Base-by-base conservation (phyloP, 2,329 filamentous ascomycete genomes). In the Hirsutella minnesotensis region DNA sequence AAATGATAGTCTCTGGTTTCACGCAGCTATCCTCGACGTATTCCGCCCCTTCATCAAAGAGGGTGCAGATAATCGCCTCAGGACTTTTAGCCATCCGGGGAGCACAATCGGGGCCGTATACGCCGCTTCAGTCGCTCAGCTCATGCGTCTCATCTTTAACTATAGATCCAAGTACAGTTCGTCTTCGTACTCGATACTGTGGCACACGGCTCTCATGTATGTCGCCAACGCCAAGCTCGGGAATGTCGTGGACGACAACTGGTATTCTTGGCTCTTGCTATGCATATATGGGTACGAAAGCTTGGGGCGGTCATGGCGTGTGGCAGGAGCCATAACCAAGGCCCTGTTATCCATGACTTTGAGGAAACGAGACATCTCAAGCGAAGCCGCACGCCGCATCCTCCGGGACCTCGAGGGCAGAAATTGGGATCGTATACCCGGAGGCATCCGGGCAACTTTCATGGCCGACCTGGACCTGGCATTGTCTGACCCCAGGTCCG, bases 381-480 rank as follows among this genome's bases (percentile, higher is more conserved):
- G 46, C 4, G 42, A n/a, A 3, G 55, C 59, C 13, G 61, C 62
- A 0, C 52, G 54, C n/a, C 44, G 44, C 3, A 53, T 65, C 20
- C 49, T 64, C 39, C 39, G 45, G 4, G 49, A 59, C 5, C 50
- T 65, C 8, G 53, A 53, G 19, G 50, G 52, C 12, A 49, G 51
- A 2, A 52, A 51, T 3, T 43, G 54, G 10, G 46, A 44, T 3
- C 35, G 44, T 2, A 43, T 51, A 3, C 42, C 51, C 5, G 54
- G 50, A 0, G 48, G 53, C 3, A 55, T 65, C 9, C 50, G 58
- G 2, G 63, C 56, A 4, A 58, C 59, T 0, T 61, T 67, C 43
- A 61, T 65, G 59, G 50, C 54, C 3, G 62, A 67, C 41, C 47
- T 64, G 38, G 53, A 59, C 15, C 45, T 64, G n/a, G 60, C 60